Evolutionary conservation across 192 early-diverging fungal genomes (phyloP), one percentile per base, ranked within the genome.

Genomic region (Coemansia sp.): DNA sequence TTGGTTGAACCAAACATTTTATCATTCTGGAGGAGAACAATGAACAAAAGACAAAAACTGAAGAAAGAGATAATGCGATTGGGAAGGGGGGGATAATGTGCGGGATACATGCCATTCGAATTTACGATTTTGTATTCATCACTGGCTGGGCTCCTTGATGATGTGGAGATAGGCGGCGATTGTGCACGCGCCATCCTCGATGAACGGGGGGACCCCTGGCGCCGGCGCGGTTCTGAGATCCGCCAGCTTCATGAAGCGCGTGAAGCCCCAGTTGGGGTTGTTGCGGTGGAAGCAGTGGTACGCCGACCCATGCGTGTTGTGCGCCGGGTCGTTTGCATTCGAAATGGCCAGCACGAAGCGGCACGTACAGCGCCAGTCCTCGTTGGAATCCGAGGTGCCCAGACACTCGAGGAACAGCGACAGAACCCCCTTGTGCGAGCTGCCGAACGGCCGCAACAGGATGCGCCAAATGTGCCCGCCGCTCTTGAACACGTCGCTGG

Each of bases 251-350:
- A 88, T 74, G 69, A 96, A 89, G 35, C 86, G 85, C 41, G 91
- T 95, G 70, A 99, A 99, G 7, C 97, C 97, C 97, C 97, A 99
- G 77, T 99, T 95, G 9, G 87, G 82, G 64, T 95, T 93, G 14
- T 87, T 85, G 35, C 87, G 82, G 59, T 82, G 89, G 79, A 93
- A 99, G 66, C 97, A 85, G 75, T 99, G 97, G 56, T 90, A 85
- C 2, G 95, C 91, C 65, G 71, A 82, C 71, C 72, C 85, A 70
- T 85, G 66, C 65, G 88, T 86, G 68, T 87, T 87, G 38, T 85
- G 65, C 36, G 84, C 82, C 20, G 89, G 86, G 65, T 97, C 90
- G 22, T 88, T 62, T 2, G 89, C 88, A 66, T 94, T 93, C 34
- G 89, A 85, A 55, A 95, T 85, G 8, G 87, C 85, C 40, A 97